These are phyloP conservation scores for Escallonia rubra DNA, from an alignment of 129 eudicot genomes.

Conservation along the genomic window DNA sequence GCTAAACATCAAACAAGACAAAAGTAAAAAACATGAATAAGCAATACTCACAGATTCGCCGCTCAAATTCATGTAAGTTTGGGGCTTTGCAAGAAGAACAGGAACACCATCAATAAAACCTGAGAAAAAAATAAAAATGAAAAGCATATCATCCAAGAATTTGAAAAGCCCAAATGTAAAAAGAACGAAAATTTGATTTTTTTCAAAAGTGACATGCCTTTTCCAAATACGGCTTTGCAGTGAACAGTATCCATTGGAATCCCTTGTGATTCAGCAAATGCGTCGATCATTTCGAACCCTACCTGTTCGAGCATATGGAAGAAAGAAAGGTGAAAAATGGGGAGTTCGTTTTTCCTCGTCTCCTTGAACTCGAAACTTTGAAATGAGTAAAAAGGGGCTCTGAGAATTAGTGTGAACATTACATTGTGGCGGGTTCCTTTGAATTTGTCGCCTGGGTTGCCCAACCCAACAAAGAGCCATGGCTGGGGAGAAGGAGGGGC, in stretches of 20 bases:
- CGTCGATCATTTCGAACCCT: slow-evolving; percentile 87
- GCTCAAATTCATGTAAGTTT: slow-evolving; percentile 87
- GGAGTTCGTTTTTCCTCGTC: not conserved
- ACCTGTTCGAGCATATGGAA: slow-evolving; percentile 27
- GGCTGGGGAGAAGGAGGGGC: slow-evolving; percentile 34
- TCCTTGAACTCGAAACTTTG: not conserved
- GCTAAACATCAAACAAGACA: too few species aligned
- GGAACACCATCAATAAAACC: slow-evolving; percentile 64
- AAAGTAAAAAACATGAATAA: not conserved
- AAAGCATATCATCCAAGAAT: not conserved
- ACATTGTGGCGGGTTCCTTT: slow-evolving; percentile 92
- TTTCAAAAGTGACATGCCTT: slow-evolving; percentile 43
- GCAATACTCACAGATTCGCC: slow-evolving; percentile 73
- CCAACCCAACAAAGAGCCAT: slow-evolving; percentile 86
- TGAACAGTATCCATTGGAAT: slow-evolving; percentile 62
- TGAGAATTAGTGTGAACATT: not conserved
- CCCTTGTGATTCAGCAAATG: slow-evolving; percentile 60
- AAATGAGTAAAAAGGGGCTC: not conserved
- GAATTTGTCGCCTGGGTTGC: slow-evolving; percentile 82
- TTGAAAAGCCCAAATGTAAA: not conserved
- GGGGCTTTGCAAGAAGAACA: slow-evolving; percentile 87
- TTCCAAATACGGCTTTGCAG: slow-evolving; percentile 80
- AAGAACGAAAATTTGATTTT: too few species aligned
- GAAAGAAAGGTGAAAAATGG: not conserved
- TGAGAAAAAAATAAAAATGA: slow-evolving; percentile 17